Percentiles rank a stretch among this genome's conserved stretches.
Conservation (phyloP, 2,329 filamentous ascomycete genomes). For the Ophiostoma novo-ulmi region DNA sequence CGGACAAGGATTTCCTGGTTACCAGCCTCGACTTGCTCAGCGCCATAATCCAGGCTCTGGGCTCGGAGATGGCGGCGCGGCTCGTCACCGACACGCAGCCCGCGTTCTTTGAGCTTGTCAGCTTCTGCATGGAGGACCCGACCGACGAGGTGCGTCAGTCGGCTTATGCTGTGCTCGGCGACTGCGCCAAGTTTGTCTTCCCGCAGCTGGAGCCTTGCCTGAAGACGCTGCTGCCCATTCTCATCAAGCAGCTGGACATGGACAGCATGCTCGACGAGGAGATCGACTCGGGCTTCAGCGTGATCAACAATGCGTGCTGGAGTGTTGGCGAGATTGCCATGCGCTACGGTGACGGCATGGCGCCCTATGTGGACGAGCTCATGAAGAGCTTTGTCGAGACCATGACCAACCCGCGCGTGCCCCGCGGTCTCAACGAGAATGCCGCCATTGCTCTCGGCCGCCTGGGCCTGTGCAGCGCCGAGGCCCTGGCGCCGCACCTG, state of each 20-base stretch:
- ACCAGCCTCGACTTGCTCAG: conserved; percentile 92
- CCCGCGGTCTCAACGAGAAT: conserved; percentile 84
- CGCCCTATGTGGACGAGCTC: conserved; percentile 69
- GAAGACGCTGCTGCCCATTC: conserved; percentile 66
- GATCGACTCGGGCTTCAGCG: conserved; percentile 78
- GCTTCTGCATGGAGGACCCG: conserved; percentile 85
- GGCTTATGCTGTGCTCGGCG: conserved; percentile 87
- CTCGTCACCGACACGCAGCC: conserved; percentile 72
- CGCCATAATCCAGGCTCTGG: conserved; percentile 85
- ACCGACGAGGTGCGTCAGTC: conserved; percentile 94
- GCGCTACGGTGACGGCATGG: conserved; percentile 68
- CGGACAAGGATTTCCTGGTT: conserved; percentile 95
- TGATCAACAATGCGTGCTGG: conserved; percentile 98
- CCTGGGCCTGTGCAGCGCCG: conserved; percentile 72
- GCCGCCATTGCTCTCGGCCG: conserved; percentile 88
- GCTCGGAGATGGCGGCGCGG: conserved; percentile 65
- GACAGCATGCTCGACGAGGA: conserved; percentile 71
- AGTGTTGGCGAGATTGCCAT: conserved; percentile 88
- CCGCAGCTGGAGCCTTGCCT: conserved; percentile 71
- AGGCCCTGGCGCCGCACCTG: conserved; percentile 72
- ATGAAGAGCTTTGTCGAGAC: conserved; percentile 75
- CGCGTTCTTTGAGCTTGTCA: conserved; percentile 82
- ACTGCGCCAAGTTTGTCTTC: conserved; percentile 91
- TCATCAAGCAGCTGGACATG: conserved; percentile 84
- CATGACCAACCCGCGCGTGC: conserved; percentile 77